Evolutionary conservation across 305 asterid genomes (phyloP).

Genomic region (Striga hermonthica): DNA sequence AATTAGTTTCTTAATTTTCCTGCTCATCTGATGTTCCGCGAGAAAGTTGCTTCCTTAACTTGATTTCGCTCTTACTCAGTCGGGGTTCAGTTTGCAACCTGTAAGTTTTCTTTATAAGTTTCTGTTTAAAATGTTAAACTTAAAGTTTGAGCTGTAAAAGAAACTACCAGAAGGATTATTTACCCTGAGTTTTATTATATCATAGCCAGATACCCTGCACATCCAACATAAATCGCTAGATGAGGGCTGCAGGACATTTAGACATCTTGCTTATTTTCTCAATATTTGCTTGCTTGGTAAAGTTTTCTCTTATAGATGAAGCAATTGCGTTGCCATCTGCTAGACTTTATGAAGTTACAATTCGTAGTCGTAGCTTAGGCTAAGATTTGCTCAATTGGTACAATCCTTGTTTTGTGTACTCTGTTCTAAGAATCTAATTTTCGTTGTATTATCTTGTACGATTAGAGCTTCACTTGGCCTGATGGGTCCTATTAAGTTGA

Average conservation of each 20-base stretch:
- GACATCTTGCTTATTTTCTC: neutral
- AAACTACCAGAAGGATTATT: constrained; percentile 11
- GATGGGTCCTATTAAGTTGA: neutral
- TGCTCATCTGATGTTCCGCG: constrained; percentile 29
- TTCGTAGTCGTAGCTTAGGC: neutral
- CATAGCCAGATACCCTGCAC: neutral
- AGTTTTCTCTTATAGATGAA: neutral
- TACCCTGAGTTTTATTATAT: neutral
- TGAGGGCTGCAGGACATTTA: neutral
- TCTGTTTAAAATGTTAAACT: constrained; percentile 20
- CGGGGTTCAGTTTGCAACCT: constrained; percentile 92
- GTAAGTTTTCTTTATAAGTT: constrained; percentile 44
- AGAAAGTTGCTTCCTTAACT: constrained; percentile 51
- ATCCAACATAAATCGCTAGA: neutral
- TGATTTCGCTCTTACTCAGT: constrained; percentile 56
- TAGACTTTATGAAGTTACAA: constrained; percentile 1
- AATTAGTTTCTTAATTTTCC: constrained; percentile 18
- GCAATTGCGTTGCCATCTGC: neutral
- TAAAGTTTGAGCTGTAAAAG: constrained; percentile 16
- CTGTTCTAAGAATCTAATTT: neutral
- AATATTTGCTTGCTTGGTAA: neutral
- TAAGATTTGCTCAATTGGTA: neutral
- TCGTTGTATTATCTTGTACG: neutral
- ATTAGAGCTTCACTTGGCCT: neutral
- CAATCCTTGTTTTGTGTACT: neutral